A percentile compares a stretch with the other conserved stretches of the same genome.
phyloP scores from a whole-genome alignment of 2,329 filamentous ascomycete species.

The Elsinoe batatas region DNA sequence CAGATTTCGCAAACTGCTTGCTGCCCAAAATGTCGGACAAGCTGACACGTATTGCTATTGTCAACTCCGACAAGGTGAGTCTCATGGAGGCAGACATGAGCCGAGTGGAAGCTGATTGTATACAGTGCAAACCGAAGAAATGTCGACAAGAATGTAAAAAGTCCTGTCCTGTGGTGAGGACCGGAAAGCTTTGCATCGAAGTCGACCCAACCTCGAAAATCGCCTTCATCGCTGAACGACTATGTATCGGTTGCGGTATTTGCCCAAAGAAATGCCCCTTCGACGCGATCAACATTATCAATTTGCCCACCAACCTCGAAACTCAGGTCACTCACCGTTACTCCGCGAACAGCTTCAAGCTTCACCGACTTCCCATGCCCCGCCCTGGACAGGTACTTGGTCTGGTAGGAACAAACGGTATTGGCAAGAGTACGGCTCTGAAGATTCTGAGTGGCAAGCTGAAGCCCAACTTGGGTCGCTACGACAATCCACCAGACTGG shows the following conservation, averaged over 20 bases:
- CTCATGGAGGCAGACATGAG: constrained; percentile 17
- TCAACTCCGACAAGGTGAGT: constrained; percentile 90
- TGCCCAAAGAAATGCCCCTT: constrained; percentile 99
- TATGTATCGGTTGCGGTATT: constrained; percentile 98
- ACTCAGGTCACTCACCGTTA: constrained; percentile 97
- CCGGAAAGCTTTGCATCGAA: constrained; percentile 96
- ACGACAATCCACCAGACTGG: constrained; percentile 96
- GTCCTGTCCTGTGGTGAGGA: constrained; percentile 92
- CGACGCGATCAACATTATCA: constrained; percentile 98
- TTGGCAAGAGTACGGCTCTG: constrained; percentile 98
- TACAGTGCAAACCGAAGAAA: constrained; percentile 90
- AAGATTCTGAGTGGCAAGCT: constrained; percentile 98
- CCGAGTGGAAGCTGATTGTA: constrained; percentile 14
- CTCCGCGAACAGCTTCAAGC: constrained; percentile 99
- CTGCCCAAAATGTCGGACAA: constrained; percentile 70
- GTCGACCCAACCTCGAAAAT: constrained; percentile 81
- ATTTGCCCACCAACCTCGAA: constrained; percentile 97
- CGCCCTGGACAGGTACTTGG: constrained; percentile 90
- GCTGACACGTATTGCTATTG: constrained; percentile 96
- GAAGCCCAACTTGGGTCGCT: constrained; percentile 92
- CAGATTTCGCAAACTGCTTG: neutral
- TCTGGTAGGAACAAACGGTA: constrained; percentile 98
- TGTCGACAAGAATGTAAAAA: constrained; percentile 99
- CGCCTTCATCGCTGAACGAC: constrained; percentile 91
- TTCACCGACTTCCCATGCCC: constrained; percentile 92